Evolutionary conservation across 495 filamentous ascomycete genomes (phyloP).

Genomic region (Entonaema liquescens): DNA sequence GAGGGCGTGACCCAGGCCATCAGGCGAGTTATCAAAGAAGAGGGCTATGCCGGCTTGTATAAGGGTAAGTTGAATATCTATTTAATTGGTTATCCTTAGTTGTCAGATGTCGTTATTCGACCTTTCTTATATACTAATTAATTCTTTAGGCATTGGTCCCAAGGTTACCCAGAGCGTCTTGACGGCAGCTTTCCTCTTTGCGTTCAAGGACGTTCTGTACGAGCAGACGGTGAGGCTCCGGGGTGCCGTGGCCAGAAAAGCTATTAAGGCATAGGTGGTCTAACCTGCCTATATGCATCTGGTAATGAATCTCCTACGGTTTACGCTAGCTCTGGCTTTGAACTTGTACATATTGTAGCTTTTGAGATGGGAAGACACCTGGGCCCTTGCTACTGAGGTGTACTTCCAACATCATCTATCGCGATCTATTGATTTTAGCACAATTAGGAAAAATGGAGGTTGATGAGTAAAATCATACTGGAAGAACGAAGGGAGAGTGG

Average conservation of each 20-base stretch:
- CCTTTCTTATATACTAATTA: background rate
- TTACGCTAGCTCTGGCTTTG: background rate
- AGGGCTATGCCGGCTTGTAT: constrained; percentile 89
- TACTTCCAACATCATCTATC: background rate
- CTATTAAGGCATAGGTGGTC: constrained; percentile 49
- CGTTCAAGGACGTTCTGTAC: constrained; percentile 89
- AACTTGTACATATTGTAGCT: constrained; percentile 17
- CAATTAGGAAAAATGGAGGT: background rate
- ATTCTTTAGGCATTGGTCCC: constrained; percentile 77
- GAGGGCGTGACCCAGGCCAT: constrained; percentile 79
- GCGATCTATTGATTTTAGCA: background rate
- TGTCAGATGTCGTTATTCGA: background rate
- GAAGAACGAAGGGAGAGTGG: background rate
- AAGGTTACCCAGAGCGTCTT: constrained; percentile 97
- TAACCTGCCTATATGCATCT: background rate
- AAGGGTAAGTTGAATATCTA: constrained; percentile 69
- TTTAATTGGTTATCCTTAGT: background rate
- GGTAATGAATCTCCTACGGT: background rate
- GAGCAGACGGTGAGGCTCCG: constrained; percentile 62
- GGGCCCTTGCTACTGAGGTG: background rate
- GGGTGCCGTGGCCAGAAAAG: constrained; percentile 52
- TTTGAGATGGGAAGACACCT: background rate
- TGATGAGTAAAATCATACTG: too few species aligned
- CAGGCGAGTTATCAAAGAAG: constrained; percentile 80
- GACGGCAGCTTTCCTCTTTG: constrained; percentile 95